Conservation (phyloP, 768 basidiomycete genomes). For the Hirschioporus abietinus region DNA sequence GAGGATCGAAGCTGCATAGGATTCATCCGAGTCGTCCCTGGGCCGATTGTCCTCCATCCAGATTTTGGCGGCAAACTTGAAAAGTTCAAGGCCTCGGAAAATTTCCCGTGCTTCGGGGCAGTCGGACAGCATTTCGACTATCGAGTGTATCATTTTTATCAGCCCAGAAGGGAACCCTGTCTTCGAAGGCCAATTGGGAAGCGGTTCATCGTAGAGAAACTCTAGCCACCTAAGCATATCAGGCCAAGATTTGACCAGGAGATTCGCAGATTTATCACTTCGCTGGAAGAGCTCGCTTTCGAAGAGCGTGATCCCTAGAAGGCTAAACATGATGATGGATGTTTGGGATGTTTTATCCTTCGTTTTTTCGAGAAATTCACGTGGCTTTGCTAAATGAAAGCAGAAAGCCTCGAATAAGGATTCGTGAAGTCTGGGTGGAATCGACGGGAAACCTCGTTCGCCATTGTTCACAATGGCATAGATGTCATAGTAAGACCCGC, state of each 20-base stretch:
- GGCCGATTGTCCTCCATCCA: neutral
- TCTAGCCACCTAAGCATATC: neutral
- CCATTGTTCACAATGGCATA: neutral
- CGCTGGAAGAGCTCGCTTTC: neutral
- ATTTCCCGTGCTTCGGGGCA: neutral
- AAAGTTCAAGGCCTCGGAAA: neutral
- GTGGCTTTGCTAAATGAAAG: neutral
- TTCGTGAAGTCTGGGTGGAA: neutral
- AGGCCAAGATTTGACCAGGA: neutral
- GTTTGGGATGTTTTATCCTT: neutral
- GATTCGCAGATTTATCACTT: neutral
- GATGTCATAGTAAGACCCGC: neutral
- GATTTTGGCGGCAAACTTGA: neutral
- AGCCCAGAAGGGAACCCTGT: neutral
- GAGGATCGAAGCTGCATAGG: neutral
- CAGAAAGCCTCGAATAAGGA: neutral
- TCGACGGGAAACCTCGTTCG: neutral
- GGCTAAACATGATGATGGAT: neutral
- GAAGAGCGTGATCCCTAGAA: neutral
- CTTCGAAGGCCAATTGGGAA: neutral
- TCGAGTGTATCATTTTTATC: neutral
- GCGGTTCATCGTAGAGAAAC: neutral
- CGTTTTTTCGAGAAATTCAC: neutral
- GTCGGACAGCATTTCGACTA: neutral
- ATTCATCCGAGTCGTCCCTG: neutral